phyloP scores from a whole-genome alignment of 2,329 filamentous ascomycete genomes.

The Trichoderma cornu-damae region DNA sequence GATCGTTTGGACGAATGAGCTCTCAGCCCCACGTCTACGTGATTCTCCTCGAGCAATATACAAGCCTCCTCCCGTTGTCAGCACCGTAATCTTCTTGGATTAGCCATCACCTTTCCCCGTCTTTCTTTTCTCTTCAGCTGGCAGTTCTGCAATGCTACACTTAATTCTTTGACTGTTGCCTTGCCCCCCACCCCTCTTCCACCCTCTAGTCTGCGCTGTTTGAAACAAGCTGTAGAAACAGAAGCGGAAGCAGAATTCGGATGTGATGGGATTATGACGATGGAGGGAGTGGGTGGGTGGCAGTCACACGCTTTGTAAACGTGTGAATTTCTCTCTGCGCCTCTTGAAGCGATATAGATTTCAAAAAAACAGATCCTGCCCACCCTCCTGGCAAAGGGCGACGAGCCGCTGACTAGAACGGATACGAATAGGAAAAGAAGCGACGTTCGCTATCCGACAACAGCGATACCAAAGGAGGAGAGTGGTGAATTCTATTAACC shows the following conservation, averaged over 20 bases:
- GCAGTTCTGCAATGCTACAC: not conserved
- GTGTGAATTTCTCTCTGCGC: not conserved
- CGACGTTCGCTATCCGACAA: not conserved
- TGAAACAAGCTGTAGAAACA: not conserved
- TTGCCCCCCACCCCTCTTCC: not conserved
- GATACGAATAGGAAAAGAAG: not conserved
- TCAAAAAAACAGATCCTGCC: not conserved
- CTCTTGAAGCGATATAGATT: not conserved
- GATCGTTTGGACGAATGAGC: not conserved
- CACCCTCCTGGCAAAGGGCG: not conserved
- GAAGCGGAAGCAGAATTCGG: not conserved
- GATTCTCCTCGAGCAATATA: not conserved
- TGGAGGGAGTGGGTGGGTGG: not conserved
- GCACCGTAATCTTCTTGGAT: not conserved
- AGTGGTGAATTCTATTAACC: not conserved
- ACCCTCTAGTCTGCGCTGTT: not conserved
- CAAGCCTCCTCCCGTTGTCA: not conserved
- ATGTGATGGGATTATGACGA: not conserved
- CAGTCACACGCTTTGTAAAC: not conserved
- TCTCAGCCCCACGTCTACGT: not conserved
- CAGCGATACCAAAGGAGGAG: slow-evolving; percentile 8
- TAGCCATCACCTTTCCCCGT: not conserved
- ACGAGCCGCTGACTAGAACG: slow-evolving; percentile 6
- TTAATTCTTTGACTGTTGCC: not conserved
- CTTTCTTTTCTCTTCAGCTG: not conserved